These are phyloP conservation scores for Pluteus cervinus DNA, from an alignment of 768 basidiomycete genomes.

Conservation along the genomic window DNA sequence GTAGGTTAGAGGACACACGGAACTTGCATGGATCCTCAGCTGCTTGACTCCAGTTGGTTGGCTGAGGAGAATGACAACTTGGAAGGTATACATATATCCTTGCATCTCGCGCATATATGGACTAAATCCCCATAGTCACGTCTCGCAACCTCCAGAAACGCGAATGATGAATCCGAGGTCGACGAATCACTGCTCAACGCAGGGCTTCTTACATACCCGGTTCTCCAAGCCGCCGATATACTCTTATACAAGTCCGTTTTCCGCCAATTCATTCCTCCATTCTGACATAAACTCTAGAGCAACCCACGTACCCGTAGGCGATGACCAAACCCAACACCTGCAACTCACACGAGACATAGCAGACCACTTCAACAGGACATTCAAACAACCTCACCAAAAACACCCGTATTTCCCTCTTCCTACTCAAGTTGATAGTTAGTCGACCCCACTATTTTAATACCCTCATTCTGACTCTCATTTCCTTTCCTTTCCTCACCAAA, in stretches of 20 bases:
- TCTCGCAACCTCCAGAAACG: constrained; percentile 68
- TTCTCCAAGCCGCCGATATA: constrained; percentile 92
- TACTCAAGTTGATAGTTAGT: constrained; percentile 66
- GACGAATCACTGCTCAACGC: constrained; percentile 79
- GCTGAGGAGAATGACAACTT: constrained; percentile 89
- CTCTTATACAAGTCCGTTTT: constrained; percentile 49
- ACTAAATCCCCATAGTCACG: constrained; percentile 48
- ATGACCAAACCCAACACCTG: constrained; percentile 93
- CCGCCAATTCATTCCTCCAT: neutral
- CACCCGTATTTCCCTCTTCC: constrained; percentile 68
- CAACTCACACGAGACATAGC: constrained; percentile 85
- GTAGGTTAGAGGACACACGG: constrained; percentile 79
- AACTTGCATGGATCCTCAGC: constrained; percentile 85
- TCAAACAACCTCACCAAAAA: constrained; percentile 27
- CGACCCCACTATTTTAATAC: neutral
- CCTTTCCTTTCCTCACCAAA: neutral
- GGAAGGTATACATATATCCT: constrained; percentile 61
- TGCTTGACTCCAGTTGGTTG: constrained; percentile 81
- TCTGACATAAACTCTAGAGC: constrained; percentile 45
- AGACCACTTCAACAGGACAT: constrained; percentile 73
- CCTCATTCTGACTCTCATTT: neutral
- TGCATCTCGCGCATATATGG: neutral
- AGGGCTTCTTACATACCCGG: constrained; percentile 88
- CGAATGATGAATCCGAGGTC: constrained; percentile 67
- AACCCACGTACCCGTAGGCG: constrained; percentile 93